Percentiles rank a stretch among this genome's conserved stretches.
These are phyloP conservation scores for Cladosporium sp. DNA, from an alignment of 2,329 filamentous ascomycete species.

Conservation along the genomic window DNA sequence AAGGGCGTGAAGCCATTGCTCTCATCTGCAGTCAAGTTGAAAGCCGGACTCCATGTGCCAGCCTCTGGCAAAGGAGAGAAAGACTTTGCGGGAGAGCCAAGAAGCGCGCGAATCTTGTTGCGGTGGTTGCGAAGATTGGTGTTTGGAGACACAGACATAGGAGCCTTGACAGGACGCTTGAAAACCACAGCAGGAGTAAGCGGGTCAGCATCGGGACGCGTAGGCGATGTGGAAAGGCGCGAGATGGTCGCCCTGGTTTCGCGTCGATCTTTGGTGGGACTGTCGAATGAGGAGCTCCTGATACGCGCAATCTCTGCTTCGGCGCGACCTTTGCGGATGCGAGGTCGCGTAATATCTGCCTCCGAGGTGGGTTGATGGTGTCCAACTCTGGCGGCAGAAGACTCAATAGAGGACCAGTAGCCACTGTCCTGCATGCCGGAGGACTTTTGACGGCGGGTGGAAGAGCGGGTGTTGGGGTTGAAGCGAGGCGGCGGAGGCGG, in stretches of 20 bases:
- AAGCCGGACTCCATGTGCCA: slow-evolving; percentile 62
- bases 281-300: slow-evolving; percentile 87
- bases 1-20: slow-evolving; percentile 47
- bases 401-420: slow-evolving; percentile 94
- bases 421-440: slow-evolving; percentile 86
- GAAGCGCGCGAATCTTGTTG: slow-evolving; percentile 72
- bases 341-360: slow-evolving; percentile 63
- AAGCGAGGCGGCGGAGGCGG: slow-evolving; percentile 65
- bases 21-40: slow-evolving; percentile 58
- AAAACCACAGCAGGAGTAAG: slow-evolving; percentile 82
- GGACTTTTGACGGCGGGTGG: slow-evolving; percentile 70
- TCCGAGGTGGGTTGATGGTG: slow-evolving; percentile 66
- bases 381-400: slow-evolving; percentile 71
- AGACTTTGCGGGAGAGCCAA: slow-evolving; percentile 68
- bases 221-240: slow-evolving; percentile 35
- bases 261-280: slow-evolving; percentile 63
- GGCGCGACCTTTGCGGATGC: slow-evolving; percentile 79
- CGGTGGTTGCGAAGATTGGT: slow-evolving; percentile 88
- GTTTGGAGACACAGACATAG: slow-evolving; percentile 81
- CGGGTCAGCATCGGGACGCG: slow-evolving; percentile 45
- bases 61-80: slow-evolving; percentile 48
- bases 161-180: slow-evolving; percentile 60
- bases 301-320: slow-evolving; percentile 95
- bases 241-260: slow-evolving; percentile 44
- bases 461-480: slow-evolving; percentile 56